Evolutionary conservation across 2,329 filamentous ascomycete species (phyloP).

Genomic region (Beauveria pseudobassiana): DNA sequence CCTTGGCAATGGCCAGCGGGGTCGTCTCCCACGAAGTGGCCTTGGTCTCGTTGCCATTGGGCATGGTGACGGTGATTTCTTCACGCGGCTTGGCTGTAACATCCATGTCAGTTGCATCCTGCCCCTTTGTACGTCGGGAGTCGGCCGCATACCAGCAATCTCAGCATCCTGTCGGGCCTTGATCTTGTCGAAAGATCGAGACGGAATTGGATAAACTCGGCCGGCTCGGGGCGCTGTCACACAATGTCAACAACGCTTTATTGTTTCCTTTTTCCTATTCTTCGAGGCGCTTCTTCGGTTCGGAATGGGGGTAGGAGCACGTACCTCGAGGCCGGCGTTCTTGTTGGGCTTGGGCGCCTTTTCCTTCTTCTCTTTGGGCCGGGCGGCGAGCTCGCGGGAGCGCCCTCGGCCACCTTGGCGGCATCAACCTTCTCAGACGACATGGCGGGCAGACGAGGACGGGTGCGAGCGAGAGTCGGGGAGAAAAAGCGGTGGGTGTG

Average conservation of each 20-base stretch:
- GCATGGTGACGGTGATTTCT: constrained; percentile 65
- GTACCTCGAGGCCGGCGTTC: constrained; percentile 48
- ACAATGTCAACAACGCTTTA: constrained; percentile 17
- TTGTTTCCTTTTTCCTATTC: background rate
- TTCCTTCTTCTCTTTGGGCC: constrained; percentile 29
- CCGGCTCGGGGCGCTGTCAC: constrained; percentile 38
- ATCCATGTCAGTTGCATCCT: constrained; percentile 25
- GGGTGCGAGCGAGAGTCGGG: constrained; percentile 14
- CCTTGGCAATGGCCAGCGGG: constrained; percentile 67
- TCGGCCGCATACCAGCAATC: constrained; percentile 35
- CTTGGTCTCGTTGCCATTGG: constrained; percentile 60
- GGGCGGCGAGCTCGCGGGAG: constrained; percentile 26
- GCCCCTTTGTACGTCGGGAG: background rate
- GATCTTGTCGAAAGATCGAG: constrained; percentile 77
- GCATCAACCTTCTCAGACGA: constrained; percentile 30
- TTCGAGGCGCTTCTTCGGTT: constrained; percentile 15
- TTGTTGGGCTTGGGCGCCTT: constrained; percentile 47
- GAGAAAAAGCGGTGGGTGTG: constrained; percentile 23
- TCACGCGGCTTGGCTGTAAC: constrained; percentile 57
- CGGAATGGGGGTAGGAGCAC: too few species aligned
- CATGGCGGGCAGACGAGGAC: constrained; percentile 24
- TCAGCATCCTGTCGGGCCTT: constrained; percentile 80
- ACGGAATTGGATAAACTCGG: constrained; percentile 75
- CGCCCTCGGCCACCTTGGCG: constrained; percentile 27
- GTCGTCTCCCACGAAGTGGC: constrained; percentile 91